A percentile compares a stretch with the other conserved stretches of the same genome.
These are phyloP conservation scores for Cryptomeria japonica DNA, from an alignment of 75 land plant species.

Conservation along the genomic window DNA sequence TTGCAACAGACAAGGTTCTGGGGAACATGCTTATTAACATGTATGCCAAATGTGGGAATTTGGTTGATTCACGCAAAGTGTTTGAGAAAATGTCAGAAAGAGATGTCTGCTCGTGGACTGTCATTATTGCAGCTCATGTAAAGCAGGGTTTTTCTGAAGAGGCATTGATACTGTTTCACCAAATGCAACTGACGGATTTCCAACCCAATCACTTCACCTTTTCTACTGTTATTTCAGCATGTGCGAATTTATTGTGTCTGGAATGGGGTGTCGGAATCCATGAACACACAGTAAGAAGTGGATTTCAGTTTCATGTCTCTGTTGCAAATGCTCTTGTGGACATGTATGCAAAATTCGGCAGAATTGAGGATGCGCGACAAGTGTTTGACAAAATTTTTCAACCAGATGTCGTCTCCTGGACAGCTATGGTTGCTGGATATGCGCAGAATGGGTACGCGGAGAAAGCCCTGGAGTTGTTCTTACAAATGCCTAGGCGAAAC, in stretches of 20 bases:
- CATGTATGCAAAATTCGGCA: slow-evolving; percentile 62
- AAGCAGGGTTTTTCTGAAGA: slow-evolving; percentile 34
- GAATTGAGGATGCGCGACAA: slow-evolving; percentile 22
- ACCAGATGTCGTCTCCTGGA: slow-evolving; percentile 61
- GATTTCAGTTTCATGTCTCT: slow-evolving; percentile 21
- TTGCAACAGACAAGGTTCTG: slow-evolving; percentile 1
- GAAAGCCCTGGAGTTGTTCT: slow-evolving; percentile 31
- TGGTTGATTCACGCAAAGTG: slow-evolving; percentile 15
- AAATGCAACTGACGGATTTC: slow-evolving; percentile 38
- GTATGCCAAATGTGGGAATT: slow-evolving; percentile 26
- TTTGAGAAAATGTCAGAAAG: slow-evolving; percentile 11
- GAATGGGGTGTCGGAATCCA: slow-evolving; percentile 42
- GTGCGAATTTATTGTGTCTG: slow-evolving; percentile 36
- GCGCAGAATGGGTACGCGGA: slow-evolving; percentile 35
- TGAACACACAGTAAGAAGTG: slow-evolving; percentile 32
- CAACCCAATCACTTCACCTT: slow-evolving; percentile 43
- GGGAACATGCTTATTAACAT: slow-evolving; percentile 18
- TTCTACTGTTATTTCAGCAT: slow-evolving; percentile 52
- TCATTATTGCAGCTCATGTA: slow-evolving; percentile 55
- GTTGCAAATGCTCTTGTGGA: slow-evolving; percentile 51
- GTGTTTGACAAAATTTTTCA: slow-evolving; percentile 43
- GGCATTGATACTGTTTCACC: slow-evolving; percentile 32
- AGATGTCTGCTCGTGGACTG: slow-evolving; percentile 51
- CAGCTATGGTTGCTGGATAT: slow-evolving; percentile 52
- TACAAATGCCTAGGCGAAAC: neutral